Evolutionary conservation across 2,329 filamentous ascomycete genomes (phyloP).

Genomic region (Dothideomycetes sp.): DNA sequence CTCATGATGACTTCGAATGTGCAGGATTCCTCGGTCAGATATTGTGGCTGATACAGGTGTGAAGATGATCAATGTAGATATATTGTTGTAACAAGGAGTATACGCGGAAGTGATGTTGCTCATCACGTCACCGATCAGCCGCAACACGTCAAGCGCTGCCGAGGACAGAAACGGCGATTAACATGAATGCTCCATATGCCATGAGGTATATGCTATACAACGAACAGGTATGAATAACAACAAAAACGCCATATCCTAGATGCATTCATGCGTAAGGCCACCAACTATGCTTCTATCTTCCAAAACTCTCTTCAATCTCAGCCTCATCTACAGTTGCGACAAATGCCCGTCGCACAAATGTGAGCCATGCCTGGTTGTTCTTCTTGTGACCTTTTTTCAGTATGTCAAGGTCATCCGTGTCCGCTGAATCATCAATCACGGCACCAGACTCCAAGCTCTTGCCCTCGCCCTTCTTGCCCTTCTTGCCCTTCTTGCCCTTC

Average conservation of each 20-base stretch:
- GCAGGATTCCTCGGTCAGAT: neutral
- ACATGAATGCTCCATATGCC: no score
- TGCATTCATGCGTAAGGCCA: neutral
- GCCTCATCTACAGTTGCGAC: constrained; percentile 59
- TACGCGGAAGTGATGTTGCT: no score
- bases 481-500: constrained; percentile 16
- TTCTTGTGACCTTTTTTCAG: constrained; percentile 23
- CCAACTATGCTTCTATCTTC: constrained; percentile 14
- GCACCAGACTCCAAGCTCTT: no score
- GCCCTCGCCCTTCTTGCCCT: constrained; percentile 10
- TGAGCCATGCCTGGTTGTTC: constrained; percentile 57
- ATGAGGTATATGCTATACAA: no score
- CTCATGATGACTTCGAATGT: constrained; percentile 8
- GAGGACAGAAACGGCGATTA: no score
- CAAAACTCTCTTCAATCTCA: constrained; percentile 43
- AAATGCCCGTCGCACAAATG: constrained; percentile 70
- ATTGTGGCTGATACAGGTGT: no score
- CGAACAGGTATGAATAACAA: no score
- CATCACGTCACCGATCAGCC: constrained; percentile 3
- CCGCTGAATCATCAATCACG: constrained; percentile 18
- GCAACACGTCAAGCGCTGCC: no score
- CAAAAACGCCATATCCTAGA: neutral
- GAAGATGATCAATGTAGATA: no score
- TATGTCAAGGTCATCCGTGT: constrained; percentile 17
- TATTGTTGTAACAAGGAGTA: no score